These are phyloP conservation scores for Tylopilus cervinicoccineus DNA, from an alignment of 768 basidiomycete genomes.

Conservation along the genomic window DNA sequence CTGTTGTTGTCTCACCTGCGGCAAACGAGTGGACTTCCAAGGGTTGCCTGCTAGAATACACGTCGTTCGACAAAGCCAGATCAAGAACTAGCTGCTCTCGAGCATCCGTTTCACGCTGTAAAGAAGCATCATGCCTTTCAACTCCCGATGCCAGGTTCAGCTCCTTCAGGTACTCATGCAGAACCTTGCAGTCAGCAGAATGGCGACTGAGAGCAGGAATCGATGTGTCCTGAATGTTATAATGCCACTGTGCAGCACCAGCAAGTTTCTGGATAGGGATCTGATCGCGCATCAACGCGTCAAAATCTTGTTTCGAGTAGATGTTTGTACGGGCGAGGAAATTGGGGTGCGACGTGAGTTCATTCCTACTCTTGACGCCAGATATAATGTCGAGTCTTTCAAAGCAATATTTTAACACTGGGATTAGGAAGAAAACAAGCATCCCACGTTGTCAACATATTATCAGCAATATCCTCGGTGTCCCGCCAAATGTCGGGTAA, in stretches of 20 bases:
- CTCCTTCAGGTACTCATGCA: slow-evolving; percentile 37
- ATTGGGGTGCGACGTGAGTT: slow-evolving; percentile 42
- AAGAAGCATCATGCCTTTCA: slow-evolving; percentile 36
- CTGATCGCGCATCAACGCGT: slow-evolving; percentile 46
- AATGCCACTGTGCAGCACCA: slow-evolving; percentile 49
- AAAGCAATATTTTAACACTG: neutral
- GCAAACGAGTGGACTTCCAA: slow-evolving; percentile 15
- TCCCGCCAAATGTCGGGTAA: slow-evolving; percentile 57
- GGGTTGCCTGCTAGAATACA: slow-evolving; percentile 49
- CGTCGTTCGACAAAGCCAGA: slow-evolving; percentile 52
- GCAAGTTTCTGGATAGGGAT: slow-evolving; percentile 38
- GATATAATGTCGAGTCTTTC: slow-evolving; percentile 62
- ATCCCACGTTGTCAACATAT: slow-evolving; percentile 59
- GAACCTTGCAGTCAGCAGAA: slow-evolving; percentile 30
- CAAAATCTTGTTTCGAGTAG: slow-evolving; percentile 49
- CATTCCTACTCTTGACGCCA: slow-evolving; percentile 47
- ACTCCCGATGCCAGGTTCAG: slow-evolving; percentile 41
- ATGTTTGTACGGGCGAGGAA: slow-evolving; percentile 56
- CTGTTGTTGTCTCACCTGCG: slow-evolving; percentile 6
- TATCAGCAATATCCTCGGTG: slow-evolving; percentile 43
- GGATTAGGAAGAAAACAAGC: neutral
- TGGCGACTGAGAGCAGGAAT: slow-evolving; percentile 38
- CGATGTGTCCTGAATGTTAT: slow-evolving; percentile 46
- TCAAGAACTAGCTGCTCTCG: slow-evolving; percentile 63
- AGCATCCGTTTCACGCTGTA: slow-evolving; percentile 49